Percentiles rank a stretch among this genome's conserved stretches.
phyloP scores from a whole-genome alignment of 441 rosid species.

The Isatis lusitanica region DNA sequence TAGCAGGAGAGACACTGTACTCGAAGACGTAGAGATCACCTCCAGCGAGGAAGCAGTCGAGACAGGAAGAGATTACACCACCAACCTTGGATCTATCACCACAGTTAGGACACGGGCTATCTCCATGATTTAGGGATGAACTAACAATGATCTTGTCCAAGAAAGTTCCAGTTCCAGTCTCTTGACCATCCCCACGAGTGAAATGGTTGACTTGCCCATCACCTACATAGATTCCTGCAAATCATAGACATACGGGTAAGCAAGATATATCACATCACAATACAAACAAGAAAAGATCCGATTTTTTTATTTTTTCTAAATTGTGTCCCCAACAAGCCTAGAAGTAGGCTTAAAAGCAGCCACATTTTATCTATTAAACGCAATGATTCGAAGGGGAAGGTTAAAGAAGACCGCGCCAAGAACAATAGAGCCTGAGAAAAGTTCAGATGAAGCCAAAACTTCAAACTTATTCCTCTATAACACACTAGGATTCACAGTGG shows the following conservation, averaged over 20 bases:
- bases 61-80: constrained; percentile 72
- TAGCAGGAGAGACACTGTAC: constrained; percentile 51
- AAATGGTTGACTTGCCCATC: constrained; percentile 83
- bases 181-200: constrained; percentile 80
- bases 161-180: constrained; percentile 76
- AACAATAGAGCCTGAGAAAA: too few species aligned
- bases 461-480: neutral
- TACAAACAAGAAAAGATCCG: neutral
- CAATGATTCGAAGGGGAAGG: neutral
- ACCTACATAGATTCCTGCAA: constrained; percentile 70
- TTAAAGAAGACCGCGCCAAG: neutral
- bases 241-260: neutral
- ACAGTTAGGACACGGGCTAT: constrained; percentile 62
- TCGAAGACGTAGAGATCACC: constrained; percentile 70
- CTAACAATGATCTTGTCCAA: constrained; percentile 61
- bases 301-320: too few species aligned
- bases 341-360: too few species aligned
- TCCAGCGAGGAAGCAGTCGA: constrained; percentile 74
- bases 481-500: neutral
- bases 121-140: constrained; percentile 44
- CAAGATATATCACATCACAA: neutral
- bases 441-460: neutral
- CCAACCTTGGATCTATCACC: constrained; percentile 52
- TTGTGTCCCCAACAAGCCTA: too few species aligned
- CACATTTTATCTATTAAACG: neutral